Evolutionary conservation across 78 protist genomes (phyloP).

Genomic region (Bodo saltans): DNA sequence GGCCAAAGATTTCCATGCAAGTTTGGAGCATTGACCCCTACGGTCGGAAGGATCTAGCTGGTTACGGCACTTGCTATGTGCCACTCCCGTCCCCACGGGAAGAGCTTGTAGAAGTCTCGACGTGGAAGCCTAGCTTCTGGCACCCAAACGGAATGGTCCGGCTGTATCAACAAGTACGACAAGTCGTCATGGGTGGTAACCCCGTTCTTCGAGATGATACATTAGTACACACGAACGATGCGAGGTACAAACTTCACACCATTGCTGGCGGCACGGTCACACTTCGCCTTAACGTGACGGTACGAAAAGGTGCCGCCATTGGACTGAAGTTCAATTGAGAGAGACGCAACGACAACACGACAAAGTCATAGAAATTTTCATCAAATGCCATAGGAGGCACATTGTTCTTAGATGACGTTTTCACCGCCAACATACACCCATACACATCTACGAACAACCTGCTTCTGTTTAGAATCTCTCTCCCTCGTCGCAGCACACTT

Average conservation of each 20-base stretch:
- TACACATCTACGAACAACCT: too few species aligned
- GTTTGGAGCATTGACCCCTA: conserved; percentile 37
- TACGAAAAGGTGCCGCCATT: not conserved
- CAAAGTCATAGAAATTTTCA: too few species aligned
- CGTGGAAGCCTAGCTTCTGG: conserved; percentile 26
- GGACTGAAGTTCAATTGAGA: not conserved
- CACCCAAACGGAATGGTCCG: not conserved
- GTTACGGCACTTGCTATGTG: conserved; percentile 23
- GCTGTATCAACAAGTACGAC: not conserved
- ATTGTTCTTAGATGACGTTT: too few species aligned
- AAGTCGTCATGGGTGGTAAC: conserved; percentile 32
- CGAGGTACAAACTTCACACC: conserved; percentile 8
- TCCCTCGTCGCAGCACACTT: too few species aligned
- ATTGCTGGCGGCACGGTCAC: not conserved
- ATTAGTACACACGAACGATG: conserved; percentile 19
- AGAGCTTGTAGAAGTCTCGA: not conserved
- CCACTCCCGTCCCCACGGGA: conserved; percentile 14
- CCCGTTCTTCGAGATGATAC: conserved; percentile 22
- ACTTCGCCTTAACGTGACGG: not conserved
- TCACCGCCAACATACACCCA: too few species aligned
- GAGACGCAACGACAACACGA: too few species aligned
- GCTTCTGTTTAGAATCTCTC: too few species aligned
- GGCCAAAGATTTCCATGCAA: conserved; percentile 44
- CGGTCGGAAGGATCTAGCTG: conserved; percentile 38
- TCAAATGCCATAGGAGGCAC: too few species aligned